A percentile compares a stretch with the other conserved stretches of the same genome.
Conservation (phyloP, 2,329 filamentous ascomycete genomes). For the Aspergillus sp. region DNA sequence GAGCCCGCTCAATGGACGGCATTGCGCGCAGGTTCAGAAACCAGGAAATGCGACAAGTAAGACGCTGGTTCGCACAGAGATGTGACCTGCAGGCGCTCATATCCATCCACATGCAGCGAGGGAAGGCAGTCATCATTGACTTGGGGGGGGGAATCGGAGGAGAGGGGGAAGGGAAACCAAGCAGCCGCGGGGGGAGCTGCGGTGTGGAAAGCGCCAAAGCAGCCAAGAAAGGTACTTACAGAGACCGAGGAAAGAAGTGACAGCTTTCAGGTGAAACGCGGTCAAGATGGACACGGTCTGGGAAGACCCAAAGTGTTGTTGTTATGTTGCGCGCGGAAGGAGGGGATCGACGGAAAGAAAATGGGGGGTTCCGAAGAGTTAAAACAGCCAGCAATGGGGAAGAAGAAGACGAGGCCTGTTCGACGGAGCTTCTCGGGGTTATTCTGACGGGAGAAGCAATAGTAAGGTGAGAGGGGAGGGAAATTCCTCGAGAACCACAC, state of each 20-base stretch:
- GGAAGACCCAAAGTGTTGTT: background rate
- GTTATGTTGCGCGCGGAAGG: background rate
- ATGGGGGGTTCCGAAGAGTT: constrained; percentile 6
- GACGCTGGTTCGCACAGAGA: background rate
- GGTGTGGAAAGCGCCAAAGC: constrained; percentile 2
- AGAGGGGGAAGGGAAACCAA: too few species aligned
- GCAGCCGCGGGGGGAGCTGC: constrained; percentile 9
- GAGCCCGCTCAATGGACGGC: background rate
- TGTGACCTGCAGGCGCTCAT: background rate
- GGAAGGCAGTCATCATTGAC: constrained; percentile 13
- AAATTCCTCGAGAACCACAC: background rate
- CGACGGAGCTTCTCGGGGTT: constrained; percentile 11
- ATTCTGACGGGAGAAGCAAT: background rate
- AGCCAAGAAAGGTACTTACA: constrained; percentile 10
- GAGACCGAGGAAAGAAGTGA: constrained; percentile 5
- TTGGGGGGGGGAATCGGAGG: background rate
- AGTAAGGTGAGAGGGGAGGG: background rate
- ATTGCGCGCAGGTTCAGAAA: background rate
- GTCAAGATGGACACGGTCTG: background rate
- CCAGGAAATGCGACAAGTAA: background rate
- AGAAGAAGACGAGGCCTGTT: background rate
- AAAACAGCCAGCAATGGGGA: constrained; percentile 1
- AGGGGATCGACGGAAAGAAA: background rate
- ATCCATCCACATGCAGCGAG: background rate
- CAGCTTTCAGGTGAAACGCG: constrained; percentile 2